phyloP scores from a whole-genome alignment of 2,329 filamentous ascomycete species.

The Trichoderma sp. region DNA sequence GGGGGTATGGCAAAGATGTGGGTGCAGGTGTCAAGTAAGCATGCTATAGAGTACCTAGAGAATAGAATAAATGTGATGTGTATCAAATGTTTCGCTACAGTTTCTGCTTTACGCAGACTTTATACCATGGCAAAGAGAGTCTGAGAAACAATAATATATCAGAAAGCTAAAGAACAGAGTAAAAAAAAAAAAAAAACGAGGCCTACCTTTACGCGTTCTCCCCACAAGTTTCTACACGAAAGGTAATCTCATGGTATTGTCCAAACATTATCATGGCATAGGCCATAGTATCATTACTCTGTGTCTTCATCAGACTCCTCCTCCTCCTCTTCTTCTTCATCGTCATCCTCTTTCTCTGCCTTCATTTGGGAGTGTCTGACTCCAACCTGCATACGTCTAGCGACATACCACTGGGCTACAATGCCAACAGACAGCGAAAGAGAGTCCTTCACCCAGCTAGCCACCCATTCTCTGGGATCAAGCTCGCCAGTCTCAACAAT shows the following conservation, averaged over 20 bases:
- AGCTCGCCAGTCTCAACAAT: constrained; percentile 77
- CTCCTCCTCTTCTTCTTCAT: constrained; percentile 9
- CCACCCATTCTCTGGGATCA: constrained; percentile 94
- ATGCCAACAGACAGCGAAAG: constrained; percentile 78
- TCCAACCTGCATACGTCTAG: constrained; percentile 92
- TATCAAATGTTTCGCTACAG: not conserved
- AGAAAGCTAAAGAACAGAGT: not conserved
- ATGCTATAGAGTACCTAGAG: not conserved
- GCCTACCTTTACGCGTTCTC: not conserved
- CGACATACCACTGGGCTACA: constrained; percentile 93
- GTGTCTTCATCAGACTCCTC: constrained; percentile 18
- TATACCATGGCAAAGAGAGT: not conserved
- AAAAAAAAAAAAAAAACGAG: too few relatives aligned
- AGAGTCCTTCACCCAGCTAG: constrained; percentile 94
- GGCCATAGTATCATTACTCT: constrained; percentile 17
- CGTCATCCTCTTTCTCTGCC: constrained; percentile 6
- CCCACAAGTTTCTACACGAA: not conserved
- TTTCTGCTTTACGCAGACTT: not conserved
- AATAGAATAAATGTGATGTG: not conserved
- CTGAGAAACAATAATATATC: not conserved
- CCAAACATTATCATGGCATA: not conserved
- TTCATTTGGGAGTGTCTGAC: constrained; percentile 66
- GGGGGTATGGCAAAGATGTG: not conserved
- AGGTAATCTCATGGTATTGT: not conserved
- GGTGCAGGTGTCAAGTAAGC: not conserved